Conservation (phyloP, 1,284 basidiomycete species). For the Ganoderma multipileum region DNA sequence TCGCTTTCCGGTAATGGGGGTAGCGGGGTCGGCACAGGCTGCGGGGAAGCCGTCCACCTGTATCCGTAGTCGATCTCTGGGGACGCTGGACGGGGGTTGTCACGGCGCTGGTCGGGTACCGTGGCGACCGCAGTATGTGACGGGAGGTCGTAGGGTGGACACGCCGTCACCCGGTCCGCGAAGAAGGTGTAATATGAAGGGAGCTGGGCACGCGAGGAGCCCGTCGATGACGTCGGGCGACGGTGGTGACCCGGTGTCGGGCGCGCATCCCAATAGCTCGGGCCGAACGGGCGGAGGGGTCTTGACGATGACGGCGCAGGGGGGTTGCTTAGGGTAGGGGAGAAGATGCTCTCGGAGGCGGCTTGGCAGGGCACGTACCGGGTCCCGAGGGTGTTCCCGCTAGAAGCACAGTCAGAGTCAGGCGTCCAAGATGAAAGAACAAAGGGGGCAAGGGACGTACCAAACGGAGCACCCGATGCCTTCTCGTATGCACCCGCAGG, state of each 20-base stretch:
- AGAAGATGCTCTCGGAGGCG: conserved; percentile 57
- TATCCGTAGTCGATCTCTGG: conserved; percentile 33
- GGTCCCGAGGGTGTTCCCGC: conserved; percentile 69
- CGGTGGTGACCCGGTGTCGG: conserved; percentile 22
- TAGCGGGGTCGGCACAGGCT: conserved; percentile 21
- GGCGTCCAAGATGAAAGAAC: conserved; percentile 10
- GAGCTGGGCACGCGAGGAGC: conserved; percentile 21
- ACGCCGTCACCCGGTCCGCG: conserved; percentile 47
- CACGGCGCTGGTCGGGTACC: conserved; percentile 14
- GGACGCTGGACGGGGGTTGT: conserved; percentile 21
- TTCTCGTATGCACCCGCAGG: conserved; percentile 69
- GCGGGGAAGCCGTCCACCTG: conserved; percentile 33
- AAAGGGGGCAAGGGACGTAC: conserved; percentile 43
- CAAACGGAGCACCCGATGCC: conserved; percentile 69
- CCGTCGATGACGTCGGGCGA: conserved; percentile 24
- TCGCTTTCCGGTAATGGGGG: background rate
- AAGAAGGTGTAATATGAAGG: conserved; percentile 55
- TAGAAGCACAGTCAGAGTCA: conserved; percentile 34
- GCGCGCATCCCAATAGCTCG: conserved; percentile 50
- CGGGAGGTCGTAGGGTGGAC: conserved; percentile 39
- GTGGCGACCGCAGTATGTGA: conserved; percentile 5
- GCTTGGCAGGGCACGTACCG: conserved; percentile 65
- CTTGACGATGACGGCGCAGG: conserved; percentile 34
- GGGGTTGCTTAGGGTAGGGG: conserved; percentile 28
- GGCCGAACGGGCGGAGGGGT: conserved; percentile 49